These are phyloP conservation scores for Sphagnum contortum DNA, from an alignment of 225 moss, liverwort and hornwort species.

Conservation along the genomic window DNA sequence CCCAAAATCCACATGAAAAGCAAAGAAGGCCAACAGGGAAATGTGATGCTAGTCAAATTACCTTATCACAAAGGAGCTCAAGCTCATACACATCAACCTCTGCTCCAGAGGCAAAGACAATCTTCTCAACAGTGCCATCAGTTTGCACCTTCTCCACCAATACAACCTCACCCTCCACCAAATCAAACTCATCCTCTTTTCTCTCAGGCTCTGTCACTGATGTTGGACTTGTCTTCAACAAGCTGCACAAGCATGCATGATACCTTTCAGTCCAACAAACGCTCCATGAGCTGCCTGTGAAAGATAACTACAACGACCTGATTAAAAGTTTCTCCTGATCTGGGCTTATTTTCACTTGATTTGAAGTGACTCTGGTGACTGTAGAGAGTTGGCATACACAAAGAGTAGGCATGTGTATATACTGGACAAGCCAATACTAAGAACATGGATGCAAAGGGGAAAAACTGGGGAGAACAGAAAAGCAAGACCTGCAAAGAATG, in stretches of 20 bases:
- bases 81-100: conserved; percentile 98
- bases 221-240: conserved; percentile 60
- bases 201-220: conserved; percentile 46
- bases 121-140: conserved; percentile 82
- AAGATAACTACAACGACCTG: no score
- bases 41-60: conserved; percentile 7
- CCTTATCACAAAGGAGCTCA: conserved; percentile 92
- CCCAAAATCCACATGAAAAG: background rate
- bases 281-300: no score
- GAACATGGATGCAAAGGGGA: no score
- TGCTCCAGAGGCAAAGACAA: conserved; percentile 79
- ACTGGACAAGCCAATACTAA: no score
- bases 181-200: conserved; percentile 52
- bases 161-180: conserved; percentile 75
- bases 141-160: conserved; percentile 82
- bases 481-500: conserved; percentile 31
- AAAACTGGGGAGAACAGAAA: conserved; percentile 19
- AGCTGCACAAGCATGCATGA: conserved; percentile 26
- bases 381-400: no score
- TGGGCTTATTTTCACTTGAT: no score
- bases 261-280: no score
- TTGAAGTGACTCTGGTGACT: no score
- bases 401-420: no score
- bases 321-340: no score
- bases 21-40: background rate